A percentile compares a stretch with the other conserved stretches of the same genome.
These are phyloP conservation scores for Thelonectria rubi DNA, from an alignment of 2,329 filamentous ascomycete genomes.

Conservation along the genomic window DNA sequence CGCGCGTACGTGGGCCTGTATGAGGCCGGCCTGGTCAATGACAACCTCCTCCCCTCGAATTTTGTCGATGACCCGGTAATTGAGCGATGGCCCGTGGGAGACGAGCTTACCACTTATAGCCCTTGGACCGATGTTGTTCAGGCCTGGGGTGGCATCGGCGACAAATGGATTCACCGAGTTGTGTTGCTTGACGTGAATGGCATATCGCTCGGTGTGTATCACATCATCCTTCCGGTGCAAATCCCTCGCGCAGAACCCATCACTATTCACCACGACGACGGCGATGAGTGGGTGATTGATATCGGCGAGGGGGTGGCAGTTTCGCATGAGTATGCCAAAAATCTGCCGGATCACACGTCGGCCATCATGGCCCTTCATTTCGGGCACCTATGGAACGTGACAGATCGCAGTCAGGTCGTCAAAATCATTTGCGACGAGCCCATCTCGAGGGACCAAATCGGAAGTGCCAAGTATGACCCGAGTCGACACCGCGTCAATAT, in stretches of 20 bases:
- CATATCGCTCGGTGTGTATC: constrained; percentile 48
- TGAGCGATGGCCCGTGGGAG: constrained; percentile 46
- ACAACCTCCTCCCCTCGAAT: constrained; percentile 74
- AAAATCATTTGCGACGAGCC: constrained; percentile 47
- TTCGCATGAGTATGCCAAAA: constrained; percentile 28
- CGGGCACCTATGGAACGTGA: constrained; percentile 55
- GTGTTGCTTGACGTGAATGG: constrained; percentile 48
- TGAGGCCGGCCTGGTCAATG: constrained; percentile 75
- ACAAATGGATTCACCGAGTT: constrained; percentile 44
- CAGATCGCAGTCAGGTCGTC: constrained; percentile 54
- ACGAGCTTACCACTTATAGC: constrained; percentile 51
- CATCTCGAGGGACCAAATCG: constrained; percentile 46
- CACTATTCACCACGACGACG: constrained; percentile 51
- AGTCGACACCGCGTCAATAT: constrained; percentile 31
- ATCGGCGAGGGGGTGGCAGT: constrained; percentile 34
- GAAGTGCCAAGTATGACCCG: constrained; percentile 40
- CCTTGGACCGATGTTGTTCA: constrained; percentile 58
- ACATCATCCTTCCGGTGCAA: constrained; percentile 54
- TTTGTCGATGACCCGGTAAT: constrained; percentile 54
- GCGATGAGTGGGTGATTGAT: constrained; percentile 47
- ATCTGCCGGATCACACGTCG: constrained; percentile 54
- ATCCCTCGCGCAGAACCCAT: constrained; percentile 52
- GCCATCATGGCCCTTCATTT: constrained; percentile 59
- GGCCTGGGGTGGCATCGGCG: constrained; percentile 49
- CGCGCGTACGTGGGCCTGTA: constrained; percentile 79